Evolutionary conservation across 2,329 filamentous ascomycete species (phyloP).

Genomic region (Phialophora expanda): DNA sequence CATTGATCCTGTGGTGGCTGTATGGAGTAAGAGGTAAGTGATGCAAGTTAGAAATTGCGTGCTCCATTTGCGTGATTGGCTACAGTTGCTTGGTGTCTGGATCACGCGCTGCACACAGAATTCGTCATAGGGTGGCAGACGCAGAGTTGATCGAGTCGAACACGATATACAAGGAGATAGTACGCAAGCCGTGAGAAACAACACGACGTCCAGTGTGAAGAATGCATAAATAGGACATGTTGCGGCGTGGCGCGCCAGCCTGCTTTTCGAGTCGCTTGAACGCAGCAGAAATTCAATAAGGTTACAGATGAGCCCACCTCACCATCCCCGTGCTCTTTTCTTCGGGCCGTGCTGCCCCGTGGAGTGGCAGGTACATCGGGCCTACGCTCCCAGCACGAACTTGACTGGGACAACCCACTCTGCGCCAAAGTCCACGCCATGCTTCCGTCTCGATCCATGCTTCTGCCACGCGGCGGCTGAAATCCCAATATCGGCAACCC

Average conservation of each 20-base stretch:
- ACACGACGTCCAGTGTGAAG: background rate
- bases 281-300: slow-evolving; percentile 7
- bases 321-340: background rate
- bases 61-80: background rate
- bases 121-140: background rate
- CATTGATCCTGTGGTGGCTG: background rate
- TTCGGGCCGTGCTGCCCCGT: background rate
- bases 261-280: slow-evolving; percentile 5
- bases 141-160: background rate
- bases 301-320: background rate
- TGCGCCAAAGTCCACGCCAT: slow-evolving; percentile 85
- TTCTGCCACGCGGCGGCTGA: slow-evolving; percentile 42
- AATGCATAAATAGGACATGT: background rate
- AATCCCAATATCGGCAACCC: slow-evolving; percentile 81
- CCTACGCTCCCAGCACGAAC: slow-evolving; percentile 27
- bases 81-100: background rate
- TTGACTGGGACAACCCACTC: slow-evolving; percentile 73
- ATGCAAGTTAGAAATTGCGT: background rate
- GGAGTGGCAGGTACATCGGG: background rate
- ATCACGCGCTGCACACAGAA: background rate
- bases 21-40: background rate
- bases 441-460: slow-evolving; percentile 59
- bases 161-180: background rate
- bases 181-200: background rate
- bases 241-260: background rate